Percentiles rank a stretch among this genome's conserved stretches.
phyloP scores from a whole-genome alignment of 208 protist species.

The Phytomonas sp. region DNA sequence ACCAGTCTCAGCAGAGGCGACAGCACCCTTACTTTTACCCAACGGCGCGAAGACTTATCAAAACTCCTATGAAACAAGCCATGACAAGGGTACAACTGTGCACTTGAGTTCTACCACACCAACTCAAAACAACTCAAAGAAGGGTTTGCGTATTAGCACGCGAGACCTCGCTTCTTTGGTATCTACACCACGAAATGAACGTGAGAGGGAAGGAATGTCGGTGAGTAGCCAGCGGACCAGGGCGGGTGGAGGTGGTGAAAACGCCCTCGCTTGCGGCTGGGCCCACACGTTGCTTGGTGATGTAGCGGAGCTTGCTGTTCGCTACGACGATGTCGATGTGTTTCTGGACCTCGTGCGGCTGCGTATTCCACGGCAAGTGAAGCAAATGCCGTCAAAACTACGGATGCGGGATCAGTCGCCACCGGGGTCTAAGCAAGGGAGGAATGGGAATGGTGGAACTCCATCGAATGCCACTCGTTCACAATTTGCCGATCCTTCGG shows the following conservation, averaged over 20 bases:
- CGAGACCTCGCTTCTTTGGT: not conserved
- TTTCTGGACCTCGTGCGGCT: constrained; percentile 39
- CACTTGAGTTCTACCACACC: not conserved
- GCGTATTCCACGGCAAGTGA: constrained; percentile 19
- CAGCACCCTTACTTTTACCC: not conserved
- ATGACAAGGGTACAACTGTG: not conserved
- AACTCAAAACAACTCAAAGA: not conserved
- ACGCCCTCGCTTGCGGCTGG: constrained; percentile 9
- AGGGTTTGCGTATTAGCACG: not conserved
- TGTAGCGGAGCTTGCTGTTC: constrained; percentile 59
- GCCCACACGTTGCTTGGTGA: constrained; percentile 42
- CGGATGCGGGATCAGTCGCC: not conserved
- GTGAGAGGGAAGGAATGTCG: not conserved
- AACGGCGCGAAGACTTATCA: not conserved
- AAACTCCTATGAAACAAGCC: not conserved
- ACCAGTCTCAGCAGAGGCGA: not conserved
- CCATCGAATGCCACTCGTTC: not conserved
- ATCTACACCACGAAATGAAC: not conserved
- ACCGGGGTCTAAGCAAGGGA: not conserved
- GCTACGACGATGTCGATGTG: constrained; percentile 59
- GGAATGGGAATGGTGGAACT: not conserved
- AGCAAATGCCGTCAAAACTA: not conserved
- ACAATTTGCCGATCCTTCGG: not conserved
- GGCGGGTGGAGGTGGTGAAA: not conserved
- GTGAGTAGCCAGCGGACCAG: not conserved